Percentiles rank a stretch among this genome's conserved stretches.
Conservation (phyloP, 1,284 basidiomycete species). For the Amylostereum areolatum region DNA sequence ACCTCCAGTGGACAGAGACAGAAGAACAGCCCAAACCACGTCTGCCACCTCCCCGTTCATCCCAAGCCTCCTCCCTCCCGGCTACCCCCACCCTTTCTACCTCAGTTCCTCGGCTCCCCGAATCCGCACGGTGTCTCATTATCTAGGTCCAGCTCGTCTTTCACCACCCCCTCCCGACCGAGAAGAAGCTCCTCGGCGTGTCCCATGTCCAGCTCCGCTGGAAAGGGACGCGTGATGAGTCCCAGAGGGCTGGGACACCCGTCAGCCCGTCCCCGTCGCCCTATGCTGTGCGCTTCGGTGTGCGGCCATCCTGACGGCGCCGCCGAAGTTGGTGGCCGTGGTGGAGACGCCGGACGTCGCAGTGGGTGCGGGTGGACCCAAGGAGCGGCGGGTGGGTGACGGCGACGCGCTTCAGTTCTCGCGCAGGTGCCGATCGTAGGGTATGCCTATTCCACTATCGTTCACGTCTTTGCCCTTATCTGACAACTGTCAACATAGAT, state of each 20-base stretch:
- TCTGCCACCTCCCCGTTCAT: conserved; percentile 17
- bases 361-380: conserved; percentile 76
- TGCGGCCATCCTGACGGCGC: conserved; percentile 69
- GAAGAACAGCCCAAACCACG: conserved; percentile 28
- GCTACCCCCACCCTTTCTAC: too few relatives aligned
- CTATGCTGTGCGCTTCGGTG: conserved; percentile 49
- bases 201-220: too few relatives aligned
- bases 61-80: conserved; percentile 22
- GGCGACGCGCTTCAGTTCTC: conserved; percentile 78
- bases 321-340: conserved; percentile 71
- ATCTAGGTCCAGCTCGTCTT: conserved; percentile 42
- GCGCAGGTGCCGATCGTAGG: conserved; percentile 72
- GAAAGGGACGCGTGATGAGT: too few relatives aligned
- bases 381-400: conserved; percentile 78
- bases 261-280: conserved; percentile 31
- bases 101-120: too few relatives aligned
- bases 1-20: conserved; percentile 82
- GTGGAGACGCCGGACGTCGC: conserved; percentile 81
- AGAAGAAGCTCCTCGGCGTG: too few relatives aligned
- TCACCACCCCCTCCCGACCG: conserved; percentile 41
- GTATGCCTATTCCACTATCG: conserved; percentile 35
- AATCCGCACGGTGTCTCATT: conserved; percentile 33
- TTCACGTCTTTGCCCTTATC: too few relatives aligned
- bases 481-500: too few relatives aligned
- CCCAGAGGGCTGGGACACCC: conserved; percentile 39